Evolutionary conservation across 495 filamentous ascomycete genomes (phyloP), one percentile per base, ranked within the genome.

Genomic region (Penicillium lividum): DNA sequence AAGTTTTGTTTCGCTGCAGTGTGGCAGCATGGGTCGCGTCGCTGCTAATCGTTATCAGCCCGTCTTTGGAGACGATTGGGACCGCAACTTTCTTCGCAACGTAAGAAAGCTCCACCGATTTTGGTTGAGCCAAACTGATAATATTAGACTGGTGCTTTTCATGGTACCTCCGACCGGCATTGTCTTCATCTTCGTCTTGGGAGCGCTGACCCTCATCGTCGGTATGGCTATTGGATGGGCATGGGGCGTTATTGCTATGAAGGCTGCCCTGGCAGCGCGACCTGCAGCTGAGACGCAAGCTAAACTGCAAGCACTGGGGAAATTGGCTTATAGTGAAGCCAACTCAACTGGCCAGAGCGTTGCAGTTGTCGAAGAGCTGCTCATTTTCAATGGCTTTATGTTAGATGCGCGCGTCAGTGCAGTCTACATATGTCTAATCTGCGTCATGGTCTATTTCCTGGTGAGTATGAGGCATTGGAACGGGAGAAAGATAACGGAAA

Each of bases 171-270:
- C 75, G 5, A 66, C 63, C 7, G 71, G 72, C 0, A 72, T 78
- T 33, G 66, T 75, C 0, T 75, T 74, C 28, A 65, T 78, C 33
- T 73, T 73, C 51, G 63, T 78, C 16, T 60, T 78, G 18, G 73
- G 56, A 31, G 45, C 65, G 1, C 10, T 76, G 3, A 69, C 75
- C 22, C 63, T 78, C 7, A 57, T 73, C 8, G 1, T 76, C 27
- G 75, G 75, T 3, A 73, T 78, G 52, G 71, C 61, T 7, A 31
- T 73, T 0, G 72, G 73, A 58, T 77, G 75, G 74, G 74, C 58
- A 44, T 78, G 75, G 75, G 75, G 75, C 53, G 66, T 74, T 13
- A 72, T 78, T 55, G 59, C 62, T 10, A 76, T 73, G 73, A 77
- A 76, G 49, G 75, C 75, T 11, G 73, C 73, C 5, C 50, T 61